Percentiles rank a stretch among this genome's conserved stretches.
These are phyloP conservation scores for Canna indica DNA, from an alignment of 176 grass and related monocot species.

Conservation along the genomic window DNA sequence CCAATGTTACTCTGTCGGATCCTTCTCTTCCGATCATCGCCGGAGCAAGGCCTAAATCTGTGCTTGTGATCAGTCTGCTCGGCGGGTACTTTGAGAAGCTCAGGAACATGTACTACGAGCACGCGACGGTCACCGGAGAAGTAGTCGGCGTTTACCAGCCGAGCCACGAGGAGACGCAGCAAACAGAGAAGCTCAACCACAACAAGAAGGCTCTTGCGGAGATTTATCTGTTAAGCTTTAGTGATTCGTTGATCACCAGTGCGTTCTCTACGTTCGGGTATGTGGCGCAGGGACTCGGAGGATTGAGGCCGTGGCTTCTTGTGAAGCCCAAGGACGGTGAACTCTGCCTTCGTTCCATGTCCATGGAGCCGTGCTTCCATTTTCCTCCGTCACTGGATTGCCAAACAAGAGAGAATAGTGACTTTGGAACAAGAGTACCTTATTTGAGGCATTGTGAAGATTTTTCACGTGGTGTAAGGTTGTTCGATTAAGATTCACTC, in stretches of 20 bases:
- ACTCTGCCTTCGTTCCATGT: conserved; percentile 23
- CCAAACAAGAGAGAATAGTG: conserved; percentile 14
- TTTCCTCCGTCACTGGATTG: conserved; percentile 31
- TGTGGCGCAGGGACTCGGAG: conserved; percentile 45
- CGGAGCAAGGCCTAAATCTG: conserved; percentile 2
- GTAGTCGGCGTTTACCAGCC: conserved; percentile 54
- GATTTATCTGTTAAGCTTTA: conserved; percentile 61
- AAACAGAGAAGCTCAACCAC: conserved; percentile 21
- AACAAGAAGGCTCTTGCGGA: conserved; percentile 56
- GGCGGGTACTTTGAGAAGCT: conserved; percentile 35
- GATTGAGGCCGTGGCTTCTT: conserved; percentile 42
- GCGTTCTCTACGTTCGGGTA: conserved; percentile 58
- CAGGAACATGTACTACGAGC: conserved; percentile 60
- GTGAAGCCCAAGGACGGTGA: conserved; percentile 16
- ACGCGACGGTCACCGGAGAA: conserved; percentile 28
- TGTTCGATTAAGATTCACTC: conserved; percentile 26
- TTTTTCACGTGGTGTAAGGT: conserved; percentile 29
- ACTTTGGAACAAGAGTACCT: conserved; percentile 27
- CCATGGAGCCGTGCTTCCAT: conserved; percentile 19
- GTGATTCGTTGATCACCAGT: conserved; percentile 39
- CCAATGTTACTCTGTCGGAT: neutral
- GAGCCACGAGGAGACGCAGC: conserved; percentile 51
- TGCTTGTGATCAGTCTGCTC: conserved; percentile 35
- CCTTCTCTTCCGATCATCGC: neutral
- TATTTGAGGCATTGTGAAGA: conserved; percentile 56